Evolutionary conservation across 1,284 basidiomycete species (phyloP).

Genomic region (Pyrrhoderma lamaoense): DNA sequence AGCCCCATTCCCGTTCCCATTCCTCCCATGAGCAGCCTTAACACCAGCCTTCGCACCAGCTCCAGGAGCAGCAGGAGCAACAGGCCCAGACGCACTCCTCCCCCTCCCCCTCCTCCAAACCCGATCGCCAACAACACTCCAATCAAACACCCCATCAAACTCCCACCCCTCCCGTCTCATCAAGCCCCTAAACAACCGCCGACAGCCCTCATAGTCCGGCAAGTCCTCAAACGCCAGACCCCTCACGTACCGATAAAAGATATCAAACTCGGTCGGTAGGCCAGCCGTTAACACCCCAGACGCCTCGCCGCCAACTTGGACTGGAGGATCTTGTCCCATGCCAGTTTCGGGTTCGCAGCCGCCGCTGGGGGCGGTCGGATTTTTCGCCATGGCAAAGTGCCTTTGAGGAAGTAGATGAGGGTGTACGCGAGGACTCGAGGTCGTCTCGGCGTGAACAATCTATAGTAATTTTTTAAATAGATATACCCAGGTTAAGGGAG

Average conservation of each 20-base stretch:
- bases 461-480: no score
- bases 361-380: slow-evolving; percentile 53
- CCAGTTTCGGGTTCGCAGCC: slow-evolving; percentile 27
- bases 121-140: slow-evolving; percentile 27
- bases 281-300: slow-evolving; percentile 68
- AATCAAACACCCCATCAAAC: slow-evolving; percentile 47
- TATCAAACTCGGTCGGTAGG: slow-evolving; percentile 80
- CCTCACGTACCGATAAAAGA: not conserved
- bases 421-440: slow-evolving; percentile 91
- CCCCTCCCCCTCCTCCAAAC: not conserved
- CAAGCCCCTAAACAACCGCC: slow-evolving; percentile 70
- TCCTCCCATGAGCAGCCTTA: no score
- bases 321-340: slow-evolving; percentile 64
- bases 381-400: slow-evolving; percentile 87
- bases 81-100: not conserved
- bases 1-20: not conserved
- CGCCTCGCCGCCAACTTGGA: slow-evolving; percentile 53
- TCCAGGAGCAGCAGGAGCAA: not conserved
- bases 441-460: slow-evolving; percentile 88
- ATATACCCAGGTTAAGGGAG: no score
- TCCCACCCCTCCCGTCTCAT: slow-evolving; percentile 45
- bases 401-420: slow-evolving; percentile 88
- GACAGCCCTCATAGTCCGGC: slow-evolving; percentile 84
- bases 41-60: no score
- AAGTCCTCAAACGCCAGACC: slow-evolving; percentile 41